Conservation (phyloP, 257 asterid genomes). For the Solanum arcanum region DNA sequence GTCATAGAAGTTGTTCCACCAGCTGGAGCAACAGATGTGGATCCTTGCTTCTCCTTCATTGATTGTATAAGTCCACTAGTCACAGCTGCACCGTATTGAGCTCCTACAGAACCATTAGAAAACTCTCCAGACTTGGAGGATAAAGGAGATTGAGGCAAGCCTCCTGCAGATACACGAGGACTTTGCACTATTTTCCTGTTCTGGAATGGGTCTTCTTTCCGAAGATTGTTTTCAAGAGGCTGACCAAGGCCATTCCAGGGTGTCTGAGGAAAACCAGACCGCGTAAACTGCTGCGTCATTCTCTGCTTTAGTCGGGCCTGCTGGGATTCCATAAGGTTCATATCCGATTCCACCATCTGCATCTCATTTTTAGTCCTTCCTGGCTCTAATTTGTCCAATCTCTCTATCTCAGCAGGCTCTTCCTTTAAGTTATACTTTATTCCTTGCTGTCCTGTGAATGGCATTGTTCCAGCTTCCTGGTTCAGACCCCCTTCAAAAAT, state of each 20-base stretch:
- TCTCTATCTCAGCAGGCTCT: slow-evolving; percentile 72
- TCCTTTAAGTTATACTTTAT: slow-evolving; percentile 73
- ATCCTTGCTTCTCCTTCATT: slow-evolving; percentile 75
- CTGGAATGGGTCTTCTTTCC: slow-evolving; percentile 66
- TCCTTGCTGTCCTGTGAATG: slow-evolving; percentile 72
- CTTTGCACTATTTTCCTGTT: slow-evolving; percentile 79
- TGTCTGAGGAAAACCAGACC: slow-evolving; percentile 57
- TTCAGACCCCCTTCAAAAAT: slow-evolving; percentile 55
- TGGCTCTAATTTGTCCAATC: slow-evolving; percentile 50
- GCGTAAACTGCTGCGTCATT: slow-evolving; percentile 50
- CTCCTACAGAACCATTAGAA: slow-evolving; percentile 89
- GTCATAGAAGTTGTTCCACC: slow-evolving; percentile 54
- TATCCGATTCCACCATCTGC: slow-evolving; percentile 45
- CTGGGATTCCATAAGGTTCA: slow-evolving; percentile 43
- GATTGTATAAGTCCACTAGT: slow-evolving; percentile 54
- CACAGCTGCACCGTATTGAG: slow-evolving; percentile 67
- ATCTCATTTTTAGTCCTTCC: slow-evolving; percentile 31
- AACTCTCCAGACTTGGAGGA: slow-evolving; percentile 92
- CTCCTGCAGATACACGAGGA: slow-evolving; percentile 88
- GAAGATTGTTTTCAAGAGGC: slow-evolving; percentile 54
- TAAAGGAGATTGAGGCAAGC: slow-evolving; percentile 94
- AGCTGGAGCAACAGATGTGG: slow-evolving; percentile 47
- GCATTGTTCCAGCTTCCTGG: slow-evolving; percentile 55
- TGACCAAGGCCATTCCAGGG: slow-evolving; percentile 69
- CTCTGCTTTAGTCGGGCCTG: slow-evolving; percentile 69